Evolutionary conservation across 176 grass and related monocot genomes (phyloP).

Genomic region (Triticum aestivum): IWGSC_CS_RefSeq_v2.1 NC_057796.1:113152361-113152860

Average conservation of each 20-base stretch:
- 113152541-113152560: slow-evolving; percentile 33
- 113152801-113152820: background rate
- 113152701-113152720: background rate
- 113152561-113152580: background rate
- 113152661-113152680: background rate
- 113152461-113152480: slow-evolving; percentile 74
- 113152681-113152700: background rate
- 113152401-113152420: slow-evolving; percentile 42
- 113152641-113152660: background rate
- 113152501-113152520: slow-evolving; percentile 80
- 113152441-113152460: slow-evolving; percentile 79
- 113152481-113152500: slow-evolving; percentile 68
- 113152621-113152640: background rate
- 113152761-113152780: background rate
- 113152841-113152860: background rate
- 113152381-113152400: background rate
- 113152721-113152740: background rate
- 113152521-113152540: slow-evolving; percentile 85
- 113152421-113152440: slow-evolving; percentile 71
- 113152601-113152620: background rate
- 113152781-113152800: background rate
- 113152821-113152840: background rate
- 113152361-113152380: background rate
- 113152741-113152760: background rate
- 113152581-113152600: background rate